Conservation (phyloP, 140 eudicot genomes). For the Flaveria floridana region DNA sequence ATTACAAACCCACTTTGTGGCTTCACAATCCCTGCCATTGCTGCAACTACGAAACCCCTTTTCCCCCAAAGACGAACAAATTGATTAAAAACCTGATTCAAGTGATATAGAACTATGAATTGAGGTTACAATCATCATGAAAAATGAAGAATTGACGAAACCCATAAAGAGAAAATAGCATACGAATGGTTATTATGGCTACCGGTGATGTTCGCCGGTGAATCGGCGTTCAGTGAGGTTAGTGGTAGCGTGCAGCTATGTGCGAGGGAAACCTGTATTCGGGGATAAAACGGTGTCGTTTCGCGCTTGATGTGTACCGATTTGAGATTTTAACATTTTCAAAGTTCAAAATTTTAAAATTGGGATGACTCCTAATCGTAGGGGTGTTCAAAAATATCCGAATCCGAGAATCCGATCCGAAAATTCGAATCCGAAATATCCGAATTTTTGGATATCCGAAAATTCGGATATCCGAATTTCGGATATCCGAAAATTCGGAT, state of each 20-base stretch:
- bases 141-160: background rate
- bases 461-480: too few relatives aligned
- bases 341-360: too few relatives aligned
- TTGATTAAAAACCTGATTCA: background rate
- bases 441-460: too few relatives aligned
- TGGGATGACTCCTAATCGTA: too few relatives aligned
- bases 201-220: slow-evolving; percentile 19
- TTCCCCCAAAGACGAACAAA: slow-evolving; percentile 5
- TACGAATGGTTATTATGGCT: background rate
- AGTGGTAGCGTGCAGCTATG: slow-evolving; percentile 2
- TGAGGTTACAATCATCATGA: background rate
- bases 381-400: too few relatives aligned
- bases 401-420: too few relatives aligned
- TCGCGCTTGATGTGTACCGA: too few relatives aligned
- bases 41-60: slow-evolving; percentile 18
- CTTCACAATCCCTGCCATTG: slow-evolving; percentile 59
- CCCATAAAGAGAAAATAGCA: background rate
- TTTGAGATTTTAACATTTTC: too few relatives aligned
- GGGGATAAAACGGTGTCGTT: background rate
- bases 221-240: slow-evolving; percentile 1
- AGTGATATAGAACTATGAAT: background rate
- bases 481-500: too few relatives aligned
- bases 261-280: slow-evolving; percentile 35
- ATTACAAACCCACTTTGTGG: slow-evolving; percentile 53
- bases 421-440: too few relatives aligned